Evolutionary conservation across 2,329 filamentous ascomycete species (phyloP), one percentile per base, ranked within the genome.

Genomic region (Fusarium agapanthi): DNA sequence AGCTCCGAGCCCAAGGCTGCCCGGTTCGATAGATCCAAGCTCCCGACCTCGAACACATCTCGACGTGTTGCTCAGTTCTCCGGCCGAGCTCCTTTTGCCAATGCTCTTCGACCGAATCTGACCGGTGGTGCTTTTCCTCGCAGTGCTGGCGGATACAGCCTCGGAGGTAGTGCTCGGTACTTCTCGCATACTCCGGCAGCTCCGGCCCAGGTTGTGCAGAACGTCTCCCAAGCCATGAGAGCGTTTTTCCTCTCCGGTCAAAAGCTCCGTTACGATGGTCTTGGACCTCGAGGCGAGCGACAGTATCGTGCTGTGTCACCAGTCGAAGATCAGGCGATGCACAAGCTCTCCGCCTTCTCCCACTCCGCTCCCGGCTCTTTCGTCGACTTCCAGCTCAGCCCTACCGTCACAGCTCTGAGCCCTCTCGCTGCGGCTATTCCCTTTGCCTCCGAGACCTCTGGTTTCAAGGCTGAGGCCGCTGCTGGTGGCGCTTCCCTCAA

Each of bases 201-300:
- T 13, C 95, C 94, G 43, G 94, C 95, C 3, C 94, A 98, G 81
- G 94, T 98, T 51, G 89, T 98, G 57, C 93, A 96, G 81, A 97
- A 97, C 82, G 95, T 98, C n/a, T 97, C 94, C 18, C 91, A 95
- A 76, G 96, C 95, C 10, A 91, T 98, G 78, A 91, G 96, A 60
- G 95, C 95, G 18, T 98, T 99, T 83, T 92, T 94, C 83, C 87
- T 97, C n/a, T 95, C 93, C 1, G 96, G 96, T 0, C 91, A 97
- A 78, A 96, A 95, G 81, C 91, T 93, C 15, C 92, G 93, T 65
- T 98, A 95, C 76, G 93, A 97, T 80, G 95, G 95, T 18, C 81
- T 92, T 47, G 90, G 91, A 61, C 82, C 89, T 22, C 90, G 88
- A 16, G 95, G 95, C 48, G 91, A 95, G 82, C 92, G 93, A 83